Evolutionary conservation across 2,329 filamentous ascomycete genomes (phyloP), one percentile per base, ranked within the genome.

Genomic region (Apiospora marii): DNA sequence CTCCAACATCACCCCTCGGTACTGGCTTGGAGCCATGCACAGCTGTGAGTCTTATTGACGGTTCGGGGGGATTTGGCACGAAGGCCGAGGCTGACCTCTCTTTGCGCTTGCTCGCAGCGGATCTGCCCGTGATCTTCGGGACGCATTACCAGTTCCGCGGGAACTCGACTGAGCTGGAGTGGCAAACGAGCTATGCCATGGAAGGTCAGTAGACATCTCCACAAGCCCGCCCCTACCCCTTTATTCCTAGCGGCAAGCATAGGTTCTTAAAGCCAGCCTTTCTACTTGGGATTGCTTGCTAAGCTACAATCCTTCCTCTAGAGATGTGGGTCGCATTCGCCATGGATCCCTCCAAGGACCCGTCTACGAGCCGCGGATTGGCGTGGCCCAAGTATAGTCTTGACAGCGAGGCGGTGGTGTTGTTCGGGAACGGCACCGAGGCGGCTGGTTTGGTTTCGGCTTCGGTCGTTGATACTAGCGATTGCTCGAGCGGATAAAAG

Each of bases 11-110:
- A 79, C 79, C 4, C 81, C 81, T 46, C 73, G 79, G 30, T 74
- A 74, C 0, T 82, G 79, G 80, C 77, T 82, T 46, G 81, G 81
- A 0, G 80, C 81, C 4, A 75, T 74, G 12, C 78, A 79, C 70
- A 79, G 78, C 58, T 74, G 77, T 79, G 72, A 64, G 75, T 72
- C 34, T 49, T 4, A 43, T 1, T 27, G 10, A 24, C 34, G 8
- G 27, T 27, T 22, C 2, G 46, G 22, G 13, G 46, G 6, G 4
- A 12, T 58, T 16, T 7, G 27, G 24, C 8, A 68, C 6, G 16
- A 49, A n/a, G 46, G 7, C 43, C 3, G 3, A 24, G 30, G 10
- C 49, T 27, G 48, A 30, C 3, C n/a, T 43, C 8, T 34, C 10
- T 48, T 16, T 37, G 16, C 37, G 7, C 6, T 22, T 7, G 14